Evolutionary conservation across 192 early-diverging fungal genomes (phyloP), one percentile per base, ranked within the genome.

Genomic region (Chytriomyces sp.): DNA sequence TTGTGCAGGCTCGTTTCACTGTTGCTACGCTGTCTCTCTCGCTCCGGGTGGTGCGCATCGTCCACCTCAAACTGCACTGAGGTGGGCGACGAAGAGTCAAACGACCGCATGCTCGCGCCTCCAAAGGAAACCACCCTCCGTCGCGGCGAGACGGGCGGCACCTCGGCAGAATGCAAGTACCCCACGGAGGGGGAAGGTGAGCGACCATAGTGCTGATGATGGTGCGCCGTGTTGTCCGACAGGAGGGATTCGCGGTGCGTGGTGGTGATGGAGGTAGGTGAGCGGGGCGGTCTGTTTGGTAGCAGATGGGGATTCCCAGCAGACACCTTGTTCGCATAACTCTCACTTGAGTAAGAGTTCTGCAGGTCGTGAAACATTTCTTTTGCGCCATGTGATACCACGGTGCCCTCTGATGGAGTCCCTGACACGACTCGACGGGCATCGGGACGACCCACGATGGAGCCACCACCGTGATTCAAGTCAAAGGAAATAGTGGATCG

Each of bases 101-200:
- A 70, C 4, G 68, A 70, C n/a, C 39, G 38, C n/a, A 70, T 34
- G 57, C 68, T 70, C 14, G 10, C 31, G 3, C 55, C 68, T 0
- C 68, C 68, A 41, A 70, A 70, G 5, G 68, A 70, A 38, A 70
- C 68, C 12, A 26, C n/a, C 28, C 28, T 10, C 6, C 28, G 30
- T 44, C 39, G 39, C 40, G 8, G 25, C 3, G 12, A 25, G 39
- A n/a, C n/a, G n/a, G n/a, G n/a, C n/a, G n/a, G n/a, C n/a, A n/a
- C n/a, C n/a, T n/a, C n/a, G n/a, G n/a, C n/a, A n/a, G n/a, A n/a
- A n/a, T n/a, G n/a, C n/a, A 44, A 25, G 37, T 33, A 17, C 12
- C 5, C 7, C 26, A 26, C 17, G 62, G 40, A 64, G 40, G 26
- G 7, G 6, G 19, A n/a, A 26, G 62, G 17, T n/a, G 31, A 17